Evolutionary conservation across 805 yeast genomes (phyloP).

Genomic region (Candida rishiriensis): DNA sequence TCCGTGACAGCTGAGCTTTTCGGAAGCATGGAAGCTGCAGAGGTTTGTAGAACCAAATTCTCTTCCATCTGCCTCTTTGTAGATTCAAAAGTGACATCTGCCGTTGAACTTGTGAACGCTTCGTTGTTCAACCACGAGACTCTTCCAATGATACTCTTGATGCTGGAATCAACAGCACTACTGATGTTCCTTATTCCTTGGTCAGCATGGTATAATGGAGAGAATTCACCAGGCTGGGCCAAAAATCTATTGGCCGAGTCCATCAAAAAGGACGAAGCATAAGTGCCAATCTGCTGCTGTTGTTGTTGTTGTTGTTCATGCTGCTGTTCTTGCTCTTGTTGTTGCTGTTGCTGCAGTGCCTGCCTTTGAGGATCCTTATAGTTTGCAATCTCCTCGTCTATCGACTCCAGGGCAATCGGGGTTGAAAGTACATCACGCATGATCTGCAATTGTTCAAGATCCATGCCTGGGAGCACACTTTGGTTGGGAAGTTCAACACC

Average conservation of each 20-base stretch:
- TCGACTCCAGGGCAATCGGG: constrained; percentile 24
- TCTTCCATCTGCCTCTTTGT: constrained; percentile 29
- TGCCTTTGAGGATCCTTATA: constrained; percentile 6
- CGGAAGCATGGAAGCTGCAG: constrained; percentile 1
- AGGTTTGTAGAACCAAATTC: constrained; percentile 21
- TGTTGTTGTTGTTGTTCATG: background rate
- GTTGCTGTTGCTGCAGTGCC: no score
- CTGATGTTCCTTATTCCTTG: constrained; percentile 33
- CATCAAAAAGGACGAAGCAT: constrained; percentile 7
- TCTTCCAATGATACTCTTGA: constrained; percentile 29
- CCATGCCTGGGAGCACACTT: background rate
- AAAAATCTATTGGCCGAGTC: constrained; percentile 12
- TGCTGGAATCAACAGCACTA: constrained; percentile 32
- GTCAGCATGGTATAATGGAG: constrained; percentile 30
- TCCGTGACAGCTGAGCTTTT: background rate
- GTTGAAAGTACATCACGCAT: constrained; percentile 8
- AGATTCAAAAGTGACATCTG: constrained; percentile 17
- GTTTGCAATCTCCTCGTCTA: constrained; percentile 22
- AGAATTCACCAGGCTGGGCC: constrained; percentile 18
- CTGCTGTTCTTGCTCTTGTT: no score
- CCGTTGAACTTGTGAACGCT: background rate
- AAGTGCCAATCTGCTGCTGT: constrained; percentile 3
- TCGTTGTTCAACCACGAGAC: constrained; percentile 27
- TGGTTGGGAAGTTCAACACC: constrained; percentile 17
- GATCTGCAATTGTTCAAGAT: constrained; percentile 4